Evolutionary conservation across 2,329 filamentous ascomycete genomes (phyloP).

Genomic region (Cercospora sp.): DNA sequence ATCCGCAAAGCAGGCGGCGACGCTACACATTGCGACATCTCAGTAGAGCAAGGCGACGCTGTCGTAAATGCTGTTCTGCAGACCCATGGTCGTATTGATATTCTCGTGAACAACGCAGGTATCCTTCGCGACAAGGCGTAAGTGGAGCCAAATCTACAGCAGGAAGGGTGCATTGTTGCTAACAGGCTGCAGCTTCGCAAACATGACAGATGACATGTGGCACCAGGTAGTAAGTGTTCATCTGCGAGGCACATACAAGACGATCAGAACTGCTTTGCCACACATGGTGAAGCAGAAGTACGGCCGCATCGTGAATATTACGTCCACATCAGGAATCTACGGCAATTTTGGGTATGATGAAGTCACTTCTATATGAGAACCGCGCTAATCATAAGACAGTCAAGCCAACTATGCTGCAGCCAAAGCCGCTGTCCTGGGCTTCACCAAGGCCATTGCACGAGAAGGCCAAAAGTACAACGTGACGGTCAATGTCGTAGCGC

Average conservation of each 20-base stretch:
- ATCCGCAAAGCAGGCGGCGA: slow-evolving; percentile 85
- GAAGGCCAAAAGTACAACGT: slow-evolving; percentile 97
- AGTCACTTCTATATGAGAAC: slow-evolving; percentile 92
- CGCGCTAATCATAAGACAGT: slow-evolving; percentile 58
- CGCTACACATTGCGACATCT: slow-evolving; percentile 86
- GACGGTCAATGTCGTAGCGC: slow-evolving; percentile 92
- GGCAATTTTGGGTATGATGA: slow-evolving; percentile 92
- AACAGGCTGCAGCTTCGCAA: slow-evolving; percentile 59
- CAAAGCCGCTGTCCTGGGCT: slow-evolving; percentile 75
- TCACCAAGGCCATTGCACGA: slow-evolving; percentile 84
- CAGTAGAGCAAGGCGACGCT: slow-evolving; percentile 83
- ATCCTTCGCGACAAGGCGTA: slow-evolving; percentile 90
- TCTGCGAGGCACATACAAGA: slow-evolving; percentile 88
- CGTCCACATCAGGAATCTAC: slow-evolving; percentile 93
- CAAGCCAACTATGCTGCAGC: slow-evolving; percentile 68
- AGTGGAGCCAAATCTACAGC: not conserved
- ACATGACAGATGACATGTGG: slow-evolving; percentile 94
- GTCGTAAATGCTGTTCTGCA: slow-evolving; percentile 92
- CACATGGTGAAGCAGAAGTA: slow-evolving; percentile 98
- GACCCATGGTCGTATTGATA: slow-evolving; percentile 86
- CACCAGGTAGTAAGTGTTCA: slow-evolving; percentile 88
- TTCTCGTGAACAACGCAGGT: slow-evolving; percentile 77
- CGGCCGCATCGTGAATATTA: slow-evolving; percentile 91
- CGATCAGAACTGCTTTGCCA: slow-evolving; percentile 94
- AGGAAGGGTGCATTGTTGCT: not conserved